These are phyloP conservation scores for Ceratobasidium theobromae DNA, from an alignment of 1,284 basidiomycete species.

Conservation along the genomic window DNA sequence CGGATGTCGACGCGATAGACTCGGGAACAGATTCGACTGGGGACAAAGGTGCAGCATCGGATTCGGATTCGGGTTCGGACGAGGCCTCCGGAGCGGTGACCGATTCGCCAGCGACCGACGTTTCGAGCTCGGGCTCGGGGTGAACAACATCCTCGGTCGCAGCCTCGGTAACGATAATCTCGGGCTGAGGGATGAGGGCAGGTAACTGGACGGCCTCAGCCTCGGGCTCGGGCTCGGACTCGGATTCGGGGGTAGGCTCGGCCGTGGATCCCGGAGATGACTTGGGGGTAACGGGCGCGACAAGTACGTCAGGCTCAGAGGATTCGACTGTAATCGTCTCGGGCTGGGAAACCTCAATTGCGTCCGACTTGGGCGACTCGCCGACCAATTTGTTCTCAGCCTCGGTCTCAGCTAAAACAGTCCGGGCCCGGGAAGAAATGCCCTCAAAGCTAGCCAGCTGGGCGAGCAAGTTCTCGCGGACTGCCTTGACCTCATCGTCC, in stretches of 20 bases:
- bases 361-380: neutral
- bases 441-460: neutral
- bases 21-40: neutral
- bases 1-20: neutral
- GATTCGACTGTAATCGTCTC: neutral
- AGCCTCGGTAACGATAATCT: neutral
- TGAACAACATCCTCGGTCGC: neutral
- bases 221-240: neutral
- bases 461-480: constrained; percentile 1
- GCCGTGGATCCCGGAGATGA: too few species aligned
- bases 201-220: neutral
- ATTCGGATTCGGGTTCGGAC: neutral
- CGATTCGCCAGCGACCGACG: neutral
- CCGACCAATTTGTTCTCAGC: neutral
- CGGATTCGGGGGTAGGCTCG: constrained; percentile 2
- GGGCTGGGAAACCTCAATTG: neutral
- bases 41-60: neutral
- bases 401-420: neutral
- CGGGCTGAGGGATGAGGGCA: neutral
- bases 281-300: too few species aligned
- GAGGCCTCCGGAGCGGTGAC: neutral
- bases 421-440: too few species aligned
- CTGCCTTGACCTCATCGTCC: constrained; percentile 15
- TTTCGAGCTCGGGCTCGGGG: neutral
- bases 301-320: neutral